These are phyloP conservation scores for Entomophthora muscae DNA, from an alignment of 371 early-diverging fungal genomes.

Conservation along the genomic window DNA sequence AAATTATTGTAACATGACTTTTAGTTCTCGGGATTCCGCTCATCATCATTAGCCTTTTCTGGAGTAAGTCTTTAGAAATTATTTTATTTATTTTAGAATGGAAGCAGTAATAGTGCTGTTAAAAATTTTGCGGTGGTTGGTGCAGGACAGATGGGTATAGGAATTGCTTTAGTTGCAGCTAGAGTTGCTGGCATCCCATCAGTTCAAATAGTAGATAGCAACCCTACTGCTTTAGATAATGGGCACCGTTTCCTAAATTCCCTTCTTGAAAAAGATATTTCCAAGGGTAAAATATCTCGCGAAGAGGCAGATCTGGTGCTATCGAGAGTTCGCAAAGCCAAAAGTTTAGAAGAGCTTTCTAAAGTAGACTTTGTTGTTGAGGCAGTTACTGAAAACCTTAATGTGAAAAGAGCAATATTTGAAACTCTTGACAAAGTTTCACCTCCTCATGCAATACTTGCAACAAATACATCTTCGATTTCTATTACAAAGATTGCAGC, in stretches of 20 bases:
- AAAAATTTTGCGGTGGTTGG: conserved; percentile 57
- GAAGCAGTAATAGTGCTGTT: no score
- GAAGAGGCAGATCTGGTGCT: conserved; percentile 49
- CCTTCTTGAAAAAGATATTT: conserved; percentile 73
- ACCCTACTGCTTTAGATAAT: conserved; percentile 57
- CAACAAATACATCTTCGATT: conserved; percentile 90
- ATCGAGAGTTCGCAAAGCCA: conserved; percentile 42
- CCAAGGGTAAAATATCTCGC: conserved; percentile 67
- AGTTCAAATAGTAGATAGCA: conserved; percentile 69
- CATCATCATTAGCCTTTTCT: no score
- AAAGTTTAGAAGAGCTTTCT: conserved; percentile 29
- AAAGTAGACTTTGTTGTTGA: conserved; percentile 79
- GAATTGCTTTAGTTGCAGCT: conserved; percentile 92
- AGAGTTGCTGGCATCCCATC: conserved; percentile 49
- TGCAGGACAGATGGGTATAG: conserved; percentile 79
- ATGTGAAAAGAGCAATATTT: conserved; percentile 73
- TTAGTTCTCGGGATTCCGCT: no score
- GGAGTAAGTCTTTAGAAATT: no score
- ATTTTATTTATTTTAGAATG: no score
- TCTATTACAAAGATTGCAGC: conserved; percentile 92
- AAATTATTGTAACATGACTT: no score
- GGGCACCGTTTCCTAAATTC: conserved; percentile 63
- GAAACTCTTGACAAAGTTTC: conserved; percentile 47
- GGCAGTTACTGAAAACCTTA: conserved; percentile 86
- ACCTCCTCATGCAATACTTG: conserved; percentile 62